Evolutionary conservation across 2,329 filamentous ascomycete genomes (phyloP).

Genomic region (Microdochium bolleyi): DNA sequence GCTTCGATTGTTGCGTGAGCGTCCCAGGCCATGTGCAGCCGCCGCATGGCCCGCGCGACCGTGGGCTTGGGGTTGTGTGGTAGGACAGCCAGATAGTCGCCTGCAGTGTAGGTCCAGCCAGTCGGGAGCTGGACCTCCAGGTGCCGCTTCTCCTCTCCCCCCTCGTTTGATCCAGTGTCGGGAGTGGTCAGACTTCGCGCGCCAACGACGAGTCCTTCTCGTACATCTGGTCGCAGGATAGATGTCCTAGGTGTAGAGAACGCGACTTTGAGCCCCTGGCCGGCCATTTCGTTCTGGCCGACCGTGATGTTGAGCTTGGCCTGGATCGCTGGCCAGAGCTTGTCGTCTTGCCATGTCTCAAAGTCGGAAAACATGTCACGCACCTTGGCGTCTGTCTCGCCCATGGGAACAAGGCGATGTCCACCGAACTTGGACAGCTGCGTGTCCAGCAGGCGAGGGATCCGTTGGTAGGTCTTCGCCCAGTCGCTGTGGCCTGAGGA

Average conservation of each 20-base stretch:
- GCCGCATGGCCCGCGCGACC: constrained; percentile 40
- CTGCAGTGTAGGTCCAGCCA: constrained; percentile 44
- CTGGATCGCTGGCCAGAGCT: constrained; percentile 40
- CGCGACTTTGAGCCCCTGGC: neutral
- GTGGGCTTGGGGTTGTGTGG: constrained; percentile 44
- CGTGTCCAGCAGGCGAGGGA: constrained; percentile 56
- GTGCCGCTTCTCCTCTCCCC: constrained; percentile 34
- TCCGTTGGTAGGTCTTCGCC: constrained; percentile 55
- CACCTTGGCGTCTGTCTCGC: constrained; percentile 50
- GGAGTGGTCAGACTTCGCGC: neutral
- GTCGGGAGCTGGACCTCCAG: constrained; percentile 46
- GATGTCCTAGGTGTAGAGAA: constrained; percentile 30
- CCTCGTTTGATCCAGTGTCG: constrained; percentile 6
- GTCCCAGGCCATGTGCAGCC: constrained; percentile 48
- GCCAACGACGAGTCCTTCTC: neutral
- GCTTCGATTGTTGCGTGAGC: constrained; percentile 37
- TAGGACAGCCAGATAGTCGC: constrained; percentile 51
- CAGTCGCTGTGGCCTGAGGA: constrained; percentile 36
- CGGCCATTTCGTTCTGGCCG: constrained; percentile 16
- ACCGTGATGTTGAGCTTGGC: constrained; percentile 22
- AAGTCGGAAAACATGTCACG: constrained; percentile 62
- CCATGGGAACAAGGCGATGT: constrained; percentile 37
- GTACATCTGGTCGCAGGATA: constrained; percentile 9
- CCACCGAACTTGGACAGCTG: constrained; percentile 41
- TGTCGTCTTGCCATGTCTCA: constrained; percentile 57